Base-by-base conservation (phyloP, 1,284 basidiomycete species). In the Clitocybe nebularis region DNA sequence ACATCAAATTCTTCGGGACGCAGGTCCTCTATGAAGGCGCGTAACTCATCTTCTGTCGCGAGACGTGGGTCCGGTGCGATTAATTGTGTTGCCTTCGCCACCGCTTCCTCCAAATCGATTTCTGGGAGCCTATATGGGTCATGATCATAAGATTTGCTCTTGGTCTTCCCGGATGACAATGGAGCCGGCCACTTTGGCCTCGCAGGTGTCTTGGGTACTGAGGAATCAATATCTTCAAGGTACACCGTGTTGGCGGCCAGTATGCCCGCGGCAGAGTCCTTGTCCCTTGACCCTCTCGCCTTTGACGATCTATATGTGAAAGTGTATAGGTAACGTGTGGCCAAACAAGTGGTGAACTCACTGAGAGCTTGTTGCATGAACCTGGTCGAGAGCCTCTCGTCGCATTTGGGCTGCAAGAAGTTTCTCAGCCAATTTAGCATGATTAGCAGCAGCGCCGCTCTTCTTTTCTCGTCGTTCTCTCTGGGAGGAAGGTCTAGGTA, bases 341-440 rank as follows among this genome's bases (percentile, higher is more conserved):
- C n/a, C n/a, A n/a, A n/a, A n/a, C n/a, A n/a, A n/a, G n/a, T n/a
- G n/a, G n/a, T n/a, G n/a, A n/a, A n/a, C n/a, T n/a, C n/a, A n/a
- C n/a, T n/a, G 30, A 43, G 11, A 20, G 26, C 16, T 35, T 32
- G 11, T 23, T 25, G 44, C 22, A 25, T 80, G 72, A 21, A 82
- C 79, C 40, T 91, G 84, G 44, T 79, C 81, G 44, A 99, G 66
- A 20, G 96, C 96, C 50, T 93, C 92, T 20, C 89, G 77, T 52
- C 96, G 77, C 79, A 99, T 74, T 55, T 97, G 93, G 4, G 95
- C 95, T 4, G 93, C 91, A 16, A 99, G 79, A 28, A 99, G 75
- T 61, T 85, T 87, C 65, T 98, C 92, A 0, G 95, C 93, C 29
- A 93, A 71, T 61, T 85, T 87, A 14, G 74, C 79, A 64, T 94